These are phyloP conservation scores for Erigeron canadensis DNA, from an alignment of 129 eudicot genomes.

Conservation along the genomic window DNA sequence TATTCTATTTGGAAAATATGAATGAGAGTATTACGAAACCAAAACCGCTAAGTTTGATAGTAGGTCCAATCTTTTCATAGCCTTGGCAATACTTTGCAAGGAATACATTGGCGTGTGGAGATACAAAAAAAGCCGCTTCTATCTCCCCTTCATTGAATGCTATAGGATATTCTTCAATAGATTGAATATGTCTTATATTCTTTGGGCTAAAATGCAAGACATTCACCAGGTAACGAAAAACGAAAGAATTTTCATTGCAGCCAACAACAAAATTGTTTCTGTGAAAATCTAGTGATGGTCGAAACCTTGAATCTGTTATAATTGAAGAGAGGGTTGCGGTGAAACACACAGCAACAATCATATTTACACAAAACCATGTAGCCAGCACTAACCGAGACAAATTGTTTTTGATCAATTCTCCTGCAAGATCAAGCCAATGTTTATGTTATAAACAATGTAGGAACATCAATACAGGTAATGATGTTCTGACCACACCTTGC, in stretches of 20 bases:
- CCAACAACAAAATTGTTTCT: constrained; percentile 46
- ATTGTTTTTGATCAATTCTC: constrained; percentile 51
- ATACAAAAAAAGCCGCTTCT: constrained; percentile 53
- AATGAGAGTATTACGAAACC: constrained; percentile 41
- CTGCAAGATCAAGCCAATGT: too few relatives aligned
- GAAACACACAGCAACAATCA: constrained; percentile 50
- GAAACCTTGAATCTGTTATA: constrained; percentile 46
- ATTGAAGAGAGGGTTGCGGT: constrained; percentile 55
- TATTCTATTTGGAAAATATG: neutral
- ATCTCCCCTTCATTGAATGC: constrained; percentile 53
- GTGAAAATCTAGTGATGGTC: constrained; percentile 32
- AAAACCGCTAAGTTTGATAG: constrained; percentile 54
- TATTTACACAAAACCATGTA: constrained; percentile 48
- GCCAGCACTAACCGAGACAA: constrained; percentile 30
- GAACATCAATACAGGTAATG: too few relatives aligned
- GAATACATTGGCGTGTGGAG: constrained; percentile 61
- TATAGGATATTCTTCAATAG: constrained; percentile 40
- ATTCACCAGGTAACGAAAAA: constrained; percentile 36
- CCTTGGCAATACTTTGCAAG: constrained; percentile 50
- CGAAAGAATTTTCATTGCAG: constrained; percentile 59
- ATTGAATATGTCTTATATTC: constrained; percentile 36
- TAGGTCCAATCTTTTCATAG: constrained; percentile 34
- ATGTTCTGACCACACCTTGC: too few relatives aligned
- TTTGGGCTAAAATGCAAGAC: constrained; percentile 43
- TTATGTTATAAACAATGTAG: too few relatives aligned